Conservation (phyloP, 257 asterid species). For the Penstemon newberryi region DNA sequence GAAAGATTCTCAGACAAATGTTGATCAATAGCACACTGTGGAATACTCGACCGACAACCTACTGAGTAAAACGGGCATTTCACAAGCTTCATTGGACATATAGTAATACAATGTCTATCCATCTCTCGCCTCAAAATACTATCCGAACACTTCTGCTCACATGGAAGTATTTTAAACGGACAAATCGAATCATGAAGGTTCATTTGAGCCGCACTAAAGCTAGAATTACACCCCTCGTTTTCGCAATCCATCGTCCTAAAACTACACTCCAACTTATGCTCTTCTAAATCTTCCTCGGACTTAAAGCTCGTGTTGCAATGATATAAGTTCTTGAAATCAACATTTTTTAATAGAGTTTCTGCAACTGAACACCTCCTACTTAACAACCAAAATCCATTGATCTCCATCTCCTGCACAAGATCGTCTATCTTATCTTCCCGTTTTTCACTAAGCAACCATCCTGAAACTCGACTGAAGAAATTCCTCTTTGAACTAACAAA, state of each 20-base stretch:
- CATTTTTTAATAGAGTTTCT: slow-evolving; percentile 57
- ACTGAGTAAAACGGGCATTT: slow-evolving; percentile 64
- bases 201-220: slow-evolving; percentile 54
- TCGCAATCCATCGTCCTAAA: slow-evolving; percentile 51
- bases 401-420: slow-evolving; percentile 72
- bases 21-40: slow-evolving; percentile 44
- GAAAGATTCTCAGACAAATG: slow-evolving; percentile 51
- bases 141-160: slow-evolving; percentile 66
- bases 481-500: slow-evolving; percentile 60
- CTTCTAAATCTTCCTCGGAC: slow-evolving; percentile 45
- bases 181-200: slow-evolving; percentile 56
- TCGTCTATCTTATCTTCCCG: slow-evolving; percentile 76
- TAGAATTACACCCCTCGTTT: slow-evolving; percentile 63
- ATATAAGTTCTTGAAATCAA: slow-evolving; percentile 52
- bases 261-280: slow-evolving; percentile 44
- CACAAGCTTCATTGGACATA: slow-evolving; percentile 72
- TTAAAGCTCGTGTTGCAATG: slow-evolving; percentile 56
- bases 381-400: slow-evolving; percentile 73
- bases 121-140: slow-evolving; percentile 68
- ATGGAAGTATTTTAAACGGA: slow-evolving; percentile 63
- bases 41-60: slow-evolving; percentile 57
- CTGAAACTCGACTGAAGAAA: slow-evolving; percentile 60
- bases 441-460: slow-evolving; percentile 66
- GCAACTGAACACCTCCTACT: slow-evolving; percentile 60
- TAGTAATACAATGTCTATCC: slow-evolving; percentile 76